These are phyloP conservation scores for Mycena haematopus DNA, from an alignment of 768 basidiomycete genomes.

Conservation along the genomic window DNA sequence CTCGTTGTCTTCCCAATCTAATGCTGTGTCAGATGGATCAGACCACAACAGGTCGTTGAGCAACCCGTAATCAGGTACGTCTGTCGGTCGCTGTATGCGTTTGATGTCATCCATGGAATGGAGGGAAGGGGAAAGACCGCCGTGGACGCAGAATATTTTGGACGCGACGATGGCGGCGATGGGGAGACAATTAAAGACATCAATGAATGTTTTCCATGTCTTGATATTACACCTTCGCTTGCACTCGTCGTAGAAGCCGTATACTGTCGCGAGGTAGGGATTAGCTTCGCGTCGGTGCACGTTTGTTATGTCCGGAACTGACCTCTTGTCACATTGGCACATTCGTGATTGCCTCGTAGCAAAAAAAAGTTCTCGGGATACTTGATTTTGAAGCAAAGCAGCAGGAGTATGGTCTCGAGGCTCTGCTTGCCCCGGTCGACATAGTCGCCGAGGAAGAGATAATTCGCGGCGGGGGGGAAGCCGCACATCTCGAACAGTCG, in stretches of 20 bases:
- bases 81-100: slow-evolving; percentile 96
- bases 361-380: slow-evolving; percentile 99
- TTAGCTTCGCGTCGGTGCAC: slow-evolving; percentile 7
- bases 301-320: slow-evolving; percentile 36
- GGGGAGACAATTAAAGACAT: slow-evolving; percentile 98
- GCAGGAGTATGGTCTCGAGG: slow-evolving; percentile 94
- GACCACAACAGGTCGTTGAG: slow-evolving; percentile 98
- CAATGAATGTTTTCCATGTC: slow-evolving; percentile 99
- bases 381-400: slow-evolving; percentile 99
- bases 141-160: slow-evolving; percentile 99
- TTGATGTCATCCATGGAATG: slow-evolving; percentile 99
- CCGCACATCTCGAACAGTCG: slow-evolving; percentile 99
- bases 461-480: slow-evolving; percentile 96
- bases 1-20: slow-evolving; percentile 99
- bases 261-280: slow-evolving; percentile 62
- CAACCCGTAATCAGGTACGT: slow-evolving; percentile 97
- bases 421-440: slow-evolving; percentile 99
- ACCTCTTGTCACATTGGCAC: slow-evolving; percentile 99
- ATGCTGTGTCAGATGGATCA: slow-evolving; percentile 95
- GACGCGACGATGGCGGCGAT: slow-evolving; percentile 98
- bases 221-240: slow-evolving; percentile 99
- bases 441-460: slow-evolving; percentile 98
- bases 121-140: slow-evolving; percentile 90
- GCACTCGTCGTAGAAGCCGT: slow-evolving; percentile 99
- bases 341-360: slow-evolving; percentile 97